Conservation (phyloP, 2,329 filamentous ascomycete species). For the Claviceps purpurea region DNA sequence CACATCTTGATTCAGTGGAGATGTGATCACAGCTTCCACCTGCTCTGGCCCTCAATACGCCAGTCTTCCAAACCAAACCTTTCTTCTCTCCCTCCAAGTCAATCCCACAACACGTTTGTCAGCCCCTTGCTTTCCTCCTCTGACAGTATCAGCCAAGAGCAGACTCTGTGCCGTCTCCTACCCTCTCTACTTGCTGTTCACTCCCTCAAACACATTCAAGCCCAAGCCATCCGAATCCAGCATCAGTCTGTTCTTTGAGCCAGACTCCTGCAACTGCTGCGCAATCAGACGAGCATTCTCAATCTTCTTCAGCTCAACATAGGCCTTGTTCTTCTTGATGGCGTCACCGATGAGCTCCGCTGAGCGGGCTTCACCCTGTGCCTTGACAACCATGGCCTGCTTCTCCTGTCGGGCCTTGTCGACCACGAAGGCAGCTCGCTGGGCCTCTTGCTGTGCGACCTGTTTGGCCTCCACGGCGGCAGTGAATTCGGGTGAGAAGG, state of each 20-base stretch:
- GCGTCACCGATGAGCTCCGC: conserved; percentile 96
- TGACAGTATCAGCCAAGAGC: not conserved
- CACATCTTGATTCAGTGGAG: conserved; percentile 3
- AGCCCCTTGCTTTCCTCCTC: not conserved
- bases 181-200: conserved; percentile 28
- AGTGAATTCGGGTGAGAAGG: conserved; percentile 62
- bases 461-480: conserved; percentile 63
- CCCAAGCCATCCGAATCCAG: conserved; percentile 84
- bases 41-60: not conserved
- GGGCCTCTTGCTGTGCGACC: conserved; percentile 80
- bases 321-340: conserved; percentile 98
- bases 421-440: conserved; percentile 91
- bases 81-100: not conserved
- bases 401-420: conserved; percentile 99
- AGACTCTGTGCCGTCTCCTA: not conserved
- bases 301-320: conserved; percentile 94
- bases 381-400: conserved; percentile 95
- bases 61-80: not conserved
- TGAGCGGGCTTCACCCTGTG: conserved; percentile 96
- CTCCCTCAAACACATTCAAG: conserved; percentile 61
- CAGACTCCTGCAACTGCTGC: conserved; percentile 70
- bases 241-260: conserved; percentile 85
- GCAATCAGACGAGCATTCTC: conserved; percentile 91
- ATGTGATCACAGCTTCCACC: not conserved
- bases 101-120: not conserved